Evolutionary conservation across 805 yeast species (phyloP).

Genomic region (Torulaspora franciscae): DNA sequence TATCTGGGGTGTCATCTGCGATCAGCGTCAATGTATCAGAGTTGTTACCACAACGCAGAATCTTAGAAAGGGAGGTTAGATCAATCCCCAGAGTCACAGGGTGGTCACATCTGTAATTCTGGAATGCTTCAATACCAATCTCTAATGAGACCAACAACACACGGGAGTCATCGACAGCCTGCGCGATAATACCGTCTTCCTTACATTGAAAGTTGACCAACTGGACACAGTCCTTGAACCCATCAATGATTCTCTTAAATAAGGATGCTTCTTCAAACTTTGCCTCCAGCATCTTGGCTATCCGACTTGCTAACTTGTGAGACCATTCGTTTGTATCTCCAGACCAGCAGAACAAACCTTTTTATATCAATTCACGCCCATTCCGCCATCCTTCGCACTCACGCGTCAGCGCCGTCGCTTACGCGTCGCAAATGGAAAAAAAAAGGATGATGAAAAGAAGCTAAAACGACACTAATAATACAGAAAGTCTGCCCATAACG

Average conservation of each 20-base stretch:
- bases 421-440: constrained; percentile 9
- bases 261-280: constrained; percentile 90
- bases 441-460: background rate
- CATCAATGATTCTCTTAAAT: constrained; percentile 86
- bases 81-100: constrained; percentile 89
- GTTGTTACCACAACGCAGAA: constrained; percentile 85
- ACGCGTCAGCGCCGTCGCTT: constrained; percentile 10
- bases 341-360: background rate
- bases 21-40: constrained; percentile 82
- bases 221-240: constrained; percentile 90
- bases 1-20: constrained; percentile 85
- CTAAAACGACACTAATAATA: constrained; percentile 7
- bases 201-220: constrained; percentile 95
- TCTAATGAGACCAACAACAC: constrained; percentile 84
- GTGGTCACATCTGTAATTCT: constrained; percentile 92
- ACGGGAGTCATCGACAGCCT: constrained; percentile 97
- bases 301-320: background rate
- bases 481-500: constrained; percentile 8
- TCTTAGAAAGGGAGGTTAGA: constrained; percentile 78
- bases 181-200: constrained; percentile 90
- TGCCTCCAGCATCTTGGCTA: constrained; percentile 80
- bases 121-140: constrained; percentile 83
- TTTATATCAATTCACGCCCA: background rate
- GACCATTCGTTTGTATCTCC: background rate
- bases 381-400: background rate